phyloP scores from a whole-genome alignment of 306 rosid species.

The Rosa multiflora region DNA sequence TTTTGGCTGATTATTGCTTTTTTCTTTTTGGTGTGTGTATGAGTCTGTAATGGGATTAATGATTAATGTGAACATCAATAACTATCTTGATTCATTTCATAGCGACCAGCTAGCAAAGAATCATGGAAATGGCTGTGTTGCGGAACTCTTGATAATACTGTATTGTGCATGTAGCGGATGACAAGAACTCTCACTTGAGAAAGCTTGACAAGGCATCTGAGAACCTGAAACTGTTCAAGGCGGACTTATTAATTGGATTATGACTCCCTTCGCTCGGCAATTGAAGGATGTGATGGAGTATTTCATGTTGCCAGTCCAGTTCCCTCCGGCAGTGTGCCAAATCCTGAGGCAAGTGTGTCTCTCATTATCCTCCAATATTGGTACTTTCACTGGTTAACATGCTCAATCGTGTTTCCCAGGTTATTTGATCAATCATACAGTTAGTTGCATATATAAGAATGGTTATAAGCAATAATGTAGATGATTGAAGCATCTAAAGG shows the following conservation, averaged over 20 bases:
- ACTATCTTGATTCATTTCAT: neutral
- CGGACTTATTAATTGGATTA: conserved; percentile 43
- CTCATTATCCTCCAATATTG: neutral
- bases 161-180: conserved; percentile 23
- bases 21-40: neutral
- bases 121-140: neutral
- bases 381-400: neutral
- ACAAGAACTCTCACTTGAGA: conserved; percentile 35
- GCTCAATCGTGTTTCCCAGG: neutral
- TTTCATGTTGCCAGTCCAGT: conserved; percentile 55
- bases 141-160: neutral
- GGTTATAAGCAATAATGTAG: too few species aligned
- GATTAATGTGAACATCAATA: neutral
- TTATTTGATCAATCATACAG: too few species aligned
- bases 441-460: neutral
- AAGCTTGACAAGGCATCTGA: conserved; percentile 32
- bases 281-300: conserved; percentile 43
- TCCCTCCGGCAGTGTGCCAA: conserved; percentile 34
- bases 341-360: conserved; percentile 36
- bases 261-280: conserved; percentile 33
- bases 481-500: too few species aligned
- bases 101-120: neutral
- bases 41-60: too few species aligned
- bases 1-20: too few species aligned
- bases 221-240: conserved; percentile 37